Evolutionary conservation across 768 basidiomycete species (phyloP), one percentile per base, ranked within the genome.

Genomic region (Lactarius evosmus): DNA sequence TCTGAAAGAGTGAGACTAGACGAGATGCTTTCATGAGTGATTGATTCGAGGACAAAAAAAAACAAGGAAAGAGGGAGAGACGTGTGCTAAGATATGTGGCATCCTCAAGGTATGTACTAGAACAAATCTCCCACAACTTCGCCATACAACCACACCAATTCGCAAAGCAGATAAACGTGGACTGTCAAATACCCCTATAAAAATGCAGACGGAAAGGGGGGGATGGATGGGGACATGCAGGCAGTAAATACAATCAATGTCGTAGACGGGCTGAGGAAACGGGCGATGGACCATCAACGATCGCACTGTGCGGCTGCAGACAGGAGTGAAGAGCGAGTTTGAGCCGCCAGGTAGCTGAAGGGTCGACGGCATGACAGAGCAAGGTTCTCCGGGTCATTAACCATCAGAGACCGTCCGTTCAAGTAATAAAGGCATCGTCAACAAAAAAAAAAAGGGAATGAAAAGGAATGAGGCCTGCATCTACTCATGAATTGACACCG

Each of bases 181-280:
- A 60, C 57, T 30, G 63, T 58, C 57, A 67, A 65, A 64, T 59
- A 65, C 62, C 66, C 63, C 66, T 59, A 67, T 67, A 67, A 65
- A 61, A 27, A 66, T 66, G 65, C 58, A 44, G 36, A 41, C 34
- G 50, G 19, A 29, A 25, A 67, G 53, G 63, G 66, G 63, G 62
- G 56, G 44, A 11, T n/a, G 53, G n/a, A 52, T 58, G 38, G 49
- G 16, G 32, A 60, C 44, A 25, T 29, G 49, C 38, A 52, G 55
- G 38, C 52, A 46, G 53, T 56, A 61, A 61, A 61, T 61, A 61
- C 60, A 58, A 64, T 61, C 54, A 60, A 50, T 63, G 51, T 53
- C 62, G 46, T 22, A 53, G 29, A 22, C 38, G 50, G 58, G 56
- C 22, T 11, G 29, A 38, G 50, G 32, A 61, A 51, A 52, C 19